Base-by-base conservation (phyloP, 805 yeast species). In the Barnettozyma vustinii region DNA sequence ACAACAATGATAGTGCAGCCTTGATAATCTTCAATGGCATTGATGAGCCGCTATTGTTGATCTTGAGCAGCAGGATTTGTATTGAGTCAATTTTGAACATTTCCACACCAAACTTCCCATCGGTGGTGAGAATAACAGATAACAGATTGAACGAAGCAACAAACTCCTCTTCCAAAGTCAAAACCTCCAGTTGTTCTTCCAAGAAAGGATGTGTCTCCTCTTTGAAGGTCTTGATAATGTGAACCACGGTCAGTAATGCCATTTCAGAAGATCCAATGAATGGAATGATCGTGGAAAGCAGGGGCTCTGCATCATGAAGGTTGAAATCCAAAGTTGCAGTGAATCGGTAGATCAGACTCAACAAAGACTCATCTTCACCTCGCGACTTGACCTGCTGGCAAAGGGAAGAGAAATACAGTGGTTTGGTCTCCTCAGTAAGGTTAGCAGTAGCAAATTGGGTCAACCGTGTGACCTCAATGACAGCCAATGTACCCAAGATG, bases 1-100 rank as follows among this genome's bases (percentile, higher is more conserved):
- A 72, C 26, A 77, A 61, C 15, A 76, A 50, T 3, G 45, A 39
- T 7, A 77, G 49, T 0, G 75, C 54, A 13, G 50, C 53, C 25
- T 54, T 56, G 1, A 62, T 57, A 9, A 65, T 52, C 21, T 35
- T 41, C 37, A 25, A 16, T 1, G 53, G 26, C 8, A 47, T 43
- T 5, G 47, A 32, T 9, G 37, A n/a, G 19, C 25, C 30, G 13
- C 25, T 48, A 2, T 49, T 37, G 13, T 45, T 48, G 12, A 53
- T 50, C n/a, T 46, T 51, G 0, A 52, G 53, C 2, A 70, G 46
- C 13, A 65, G 37, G 5, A 49, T 51, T 27, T 61, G 67, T 5
- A 71, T 49, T 30, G 59, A 55, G 7, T 59, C 55, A 25, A 65
- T 56, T 16, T 60, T 36, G 44, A 70, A 61, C 16, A 70, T 26